Evolutionary conservation across 2,329 filamentous ascomycete species (phyloP).

Genomic region (Myriosclerotinia duriaeana): DNA sequence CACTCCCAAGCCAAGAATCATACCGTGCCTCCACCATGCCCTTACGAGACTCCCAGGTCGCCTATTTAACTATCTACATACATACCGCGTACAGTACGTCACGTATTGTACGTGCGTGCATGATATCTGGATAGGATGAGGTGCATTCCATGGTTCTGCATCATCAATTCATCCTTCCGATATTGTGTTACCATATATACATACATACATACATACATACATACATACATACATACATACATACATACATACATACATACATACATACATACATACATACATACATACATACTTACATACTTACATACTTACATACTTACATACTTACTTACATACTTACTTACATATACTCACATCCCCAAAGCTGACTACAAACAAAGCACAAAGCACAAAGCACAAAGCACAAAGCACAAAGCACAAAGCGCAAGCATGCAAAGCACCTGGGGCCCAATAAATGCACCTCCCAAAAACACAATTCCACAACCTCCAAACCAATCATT

Average conservation of each 20-base stretch:
- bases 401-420: background rate
- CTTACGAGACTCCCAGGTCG: background rate
- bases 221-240: no score
- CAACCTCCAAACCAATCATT: background rate
- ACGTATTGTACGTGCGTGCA: no score
- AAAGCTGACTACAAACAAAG: background rate
- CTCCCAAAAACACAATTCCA: no score
- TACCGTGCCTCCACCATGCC: background rate
- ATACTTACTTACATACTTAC: background rate
- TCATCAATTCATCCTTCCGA: conserved; percentile 12
- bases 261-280: background rate
- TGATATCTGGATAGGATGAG: background rate
- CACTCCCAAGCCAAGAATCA: conserved; percentile 4
- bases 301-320: background rate
- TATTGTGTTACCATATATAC: background rate
- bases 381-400: background rate
- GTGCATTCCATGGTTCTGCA: conserved; percentile 8
- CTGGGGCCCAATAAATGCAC: no score
- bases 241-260: background rate
- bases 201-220: background rate
- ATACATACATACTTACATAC: no score
- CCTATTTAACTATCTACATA: conserved; percentile 3
- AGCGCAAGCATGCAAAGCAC: conserved; percentile 5
- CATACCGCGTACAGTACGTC: no score
- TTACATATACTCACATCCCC: background rate